Base-by-base conservation (phyloP, 2,329 filamentous ascomycete species). In the Hypomyces perniciosus region DNA sequence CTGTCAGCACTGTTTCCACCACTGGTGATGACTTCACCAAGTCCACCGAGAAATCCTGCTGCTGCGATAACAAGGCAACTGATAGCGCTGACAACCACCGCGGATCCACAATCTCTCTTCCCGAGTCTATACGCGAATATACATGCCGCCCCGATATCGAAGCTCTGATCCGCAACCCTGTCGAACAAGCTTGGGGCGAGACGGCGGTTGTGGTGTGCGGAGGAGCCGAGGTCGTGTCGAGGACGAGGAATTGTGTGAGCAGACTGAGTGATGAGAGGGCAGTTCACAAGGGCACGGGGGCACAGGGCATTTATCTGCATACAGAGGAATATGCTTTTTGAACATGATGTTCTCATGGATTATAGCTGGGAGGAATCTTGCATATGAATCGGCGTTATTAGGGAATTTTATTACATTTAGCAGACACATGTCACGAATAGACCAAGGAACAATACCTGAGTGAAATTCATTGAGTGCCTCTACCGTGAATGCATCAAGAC, bases 201-300 rank as follows among this genome's bases (percentile, higher is more conserved):
- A 83, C 80, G n/a, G 76, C 74, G 1, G 75, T 84, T 0, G 75
- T 81, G 0, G 80, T 82, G 0, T 84, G 80, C 54, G 81, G 79
- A 10, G 81, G 80, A 1, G 73, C 72, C 46, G 75, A 75, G 43
- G 65, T 84, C 27, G 78, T 80, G 2, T 69, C 77, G 2, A 67
- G 67, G 42, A 75, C 78, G 10, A 69, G 81, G 51, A 83, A 80
- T 56, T 75, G 71, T 51, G 79, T 84, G 3, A 75, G 76, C 2
- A 67, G 65, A 30, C 54, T 84, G 54, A 81, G 78, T 48, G 80
- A 84, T 57, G 80, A 84, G 65, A 67, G 81, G 38, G 81, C 77
- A 1, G 80, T 84, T 26, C 81, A 84, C 60, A 84, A 84, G 62
- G 81, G 81, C 5, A 83, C 79, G 0, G 80, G 79, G 1, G 80